These are phyloP conservation scores for Hypholoma sublateritium DNA, from an alignment of 768 basidiomycete species.

Conservation along the genomic window DNA sequence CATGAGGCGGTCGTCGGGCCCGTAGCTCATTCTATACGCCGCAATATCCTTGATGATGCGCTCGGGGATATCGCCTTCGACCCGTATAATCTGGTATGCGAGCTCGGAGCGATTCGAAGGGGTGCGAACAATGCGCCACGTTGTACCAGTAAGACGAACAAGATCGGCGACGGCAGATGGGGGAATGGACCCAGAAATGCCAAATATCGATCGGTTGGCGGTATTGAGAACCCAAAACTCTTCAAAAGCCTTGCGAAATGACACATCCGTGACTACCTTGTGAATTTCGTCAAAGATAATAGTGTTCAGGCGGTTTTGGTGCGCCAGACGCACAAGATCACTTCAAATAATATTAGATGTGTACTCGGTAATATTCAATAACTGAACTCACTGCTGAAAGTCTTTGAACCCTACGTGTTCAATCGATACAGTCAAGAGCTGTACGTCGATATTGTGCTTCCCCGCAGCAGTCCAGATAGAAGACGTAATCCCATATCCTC, in stretches of 20 bases:
- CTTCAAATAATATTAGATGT: not conserved
- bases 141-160: not conserved
- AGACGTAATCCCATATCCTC: not conserved
- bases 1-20: not conserved
- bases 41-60: not conserved
- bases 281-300: slow-evolving; percentile 18
- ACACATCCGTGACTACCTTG: slow-evolving; percentile 9
- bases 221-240: not conserved
- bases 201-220: not conserved
- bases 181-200: slow-evolving; percentile 1
- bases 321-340: not conserved
- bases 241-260: slow-evolving; percentile 1
- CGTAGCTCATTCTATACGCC: not conserved
- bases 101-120: not conserved
- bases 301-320: not conserved
- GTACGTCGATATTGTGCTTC: not conserved
- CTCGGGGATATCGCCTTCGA: not conserved
- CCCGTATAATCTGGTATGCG: not conserved
- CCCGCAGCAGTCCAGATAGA: not conserved
- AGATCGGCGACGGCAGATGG: not conserved
- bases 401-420: slow-evolving; percentile 1
- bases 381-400: slow-evolving; percentile 1
- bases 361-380: not conserved
- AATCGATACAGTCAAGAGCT: slow-evolving; percentile 8
- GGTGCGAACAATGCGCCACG: slow-evolving; percentile 6